These are phyloP conservation scores for Corrigiola litoralis DNA, from an alignment of 179 eudicot genomes.

Conservation along the genomic window DNA sequence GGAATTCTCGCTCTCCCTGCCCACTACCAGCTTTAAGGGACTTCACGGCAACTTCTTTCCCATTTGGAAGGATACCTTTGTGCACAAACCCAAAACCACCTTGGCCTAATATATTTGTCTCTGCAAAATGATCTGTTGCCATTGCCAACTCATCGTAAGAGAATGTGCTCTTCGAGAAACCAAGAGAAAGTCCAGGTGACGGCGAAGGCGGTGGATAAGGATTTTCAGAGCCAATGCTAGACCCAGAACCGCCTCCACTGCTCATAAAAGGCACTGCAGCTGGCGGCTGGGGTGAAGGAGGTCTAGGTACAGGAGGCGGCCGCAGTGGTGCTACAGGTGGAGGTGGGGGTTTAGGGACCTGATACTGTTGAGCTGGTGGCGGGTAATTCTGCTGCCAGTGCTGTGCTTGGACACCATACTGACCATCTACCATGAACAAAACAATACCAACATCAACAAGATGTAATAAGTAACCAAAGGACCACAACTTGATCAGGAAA, in stretches of 20 bases:
- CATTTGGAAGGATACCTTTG: slow-evolving; percentile 85
- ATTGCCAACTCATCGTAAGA: slow-evolving; percentile 77
- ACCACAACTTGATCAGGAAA: not conserved
- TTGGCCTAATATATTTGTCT: slow-evolving; percentile 85
- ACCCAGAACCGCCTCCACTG: slow-evolving; percentile 87
- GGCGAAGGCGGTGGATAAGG: slow-evolving; percentile 65
- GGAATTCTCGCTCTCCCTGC: slow-evolving; percentile 93
- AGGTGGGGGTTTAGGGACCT: slow-evolving; percentile 43
- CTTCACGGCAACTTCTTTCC: slow-evolving; percentile 93
- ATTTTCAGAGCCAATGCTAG: slow-evolving; percentile 60
- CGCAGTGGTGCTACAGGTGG: slow-evolving; percentile 46
- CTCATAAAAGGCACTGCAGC: slow-evolving; percentile 47
- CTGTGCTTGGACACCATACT: slow-evolving; percentile 27
- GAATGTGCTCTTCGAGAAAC: slow-evolving; percentile 70
- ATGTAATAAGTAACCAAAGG: not conserved
- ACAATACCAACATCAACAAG: slow-evolving; percentile 6
- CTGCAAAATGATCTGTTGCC: slow-evolving; percentile 86
- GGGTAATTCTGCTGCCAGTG: slow-evolving; percentile 40
- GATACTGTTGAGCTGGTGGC: slow-evolving; percentile 29
- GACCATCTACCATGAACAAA: slow-evolving; percentile 29
- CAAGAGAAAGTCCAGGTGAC: slow-evolving; percentile 66
- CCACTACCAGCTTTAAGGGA: slow-evolving; percentile 88
- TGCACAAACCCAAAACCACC: slow-evolving; percentile 98
- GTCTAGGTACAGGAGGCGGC: slow-evolving; percentile 51
- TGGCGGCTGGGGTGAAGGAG: slow-evolving; percentile 39